phyloP scores from a whole-genome alignment of 2,329 filamentous ascomycete species.

The Beauveria sp. region DNA sequence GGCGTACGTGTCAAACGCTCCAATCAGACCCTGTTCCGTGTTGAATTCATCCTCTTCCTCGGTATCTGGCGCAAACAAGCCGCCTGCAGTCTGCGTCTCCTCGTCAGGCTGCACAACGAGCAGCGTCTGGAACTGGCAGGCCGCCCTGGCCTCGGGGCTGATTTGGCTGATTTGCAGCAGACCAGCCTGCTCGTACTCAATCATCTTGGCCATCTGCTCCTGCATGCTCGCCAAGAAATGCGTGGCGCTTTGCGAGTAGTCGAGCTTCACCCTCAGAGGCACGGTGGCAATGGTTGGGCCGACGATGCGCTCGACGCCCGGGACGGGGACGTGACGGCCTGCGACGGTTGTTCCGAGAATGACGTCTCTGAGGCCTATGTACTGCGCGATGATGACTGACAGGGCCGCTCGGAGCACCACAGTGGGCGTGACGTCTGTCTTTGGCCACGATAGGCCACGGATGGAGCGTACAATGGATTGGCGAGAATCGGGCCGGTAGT shows the following conservation, averaged over 20 bases:
- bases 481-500: constrained; percentile 9
- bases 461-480: background rate
- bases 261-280: constrained; percentile 13
- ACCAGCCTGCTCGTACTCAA: constrained; percentile 21
- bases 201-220: constrained; percentile 18
- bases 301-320: constrained; percentile 19
- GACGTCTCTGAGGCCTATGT: constrained; percentile 26
- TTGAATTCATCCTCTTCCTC: background rate
- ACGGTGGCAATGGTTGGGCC: constrained; percentile 24
- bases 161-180: constrained; percentile 22
- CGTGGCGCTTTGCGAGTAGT: constrained; percentile 2
- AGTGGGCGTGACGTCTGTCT: constrained; percentile 14
- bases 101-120: constrained; percentile 14
- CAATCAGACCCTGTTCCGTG: constrained; percentile 1
- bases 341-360: constrained; percentile 20
- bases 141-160: constrained; percentile 3
- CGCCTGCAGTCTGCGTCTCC: background rate
- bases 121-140: constrained; percentile 14
- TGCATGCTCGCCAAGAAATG: constrained; percentile 16
- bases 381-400: constrained; percentile 27
- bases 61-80: constrained; percentile 4
- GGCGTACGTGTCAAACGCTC: constrained; percentile 14
- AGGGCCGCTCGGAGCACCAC: constrained; percentile 20
- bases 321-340: constrained; percentile 20
- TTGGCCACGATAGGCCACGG: background rate